Evolutionary conservation across 1,284 basidiomycete species (phyloP), one percentile per base, ranked within the genome.

Genomic region (Cerioporus squamosus): DNA sequence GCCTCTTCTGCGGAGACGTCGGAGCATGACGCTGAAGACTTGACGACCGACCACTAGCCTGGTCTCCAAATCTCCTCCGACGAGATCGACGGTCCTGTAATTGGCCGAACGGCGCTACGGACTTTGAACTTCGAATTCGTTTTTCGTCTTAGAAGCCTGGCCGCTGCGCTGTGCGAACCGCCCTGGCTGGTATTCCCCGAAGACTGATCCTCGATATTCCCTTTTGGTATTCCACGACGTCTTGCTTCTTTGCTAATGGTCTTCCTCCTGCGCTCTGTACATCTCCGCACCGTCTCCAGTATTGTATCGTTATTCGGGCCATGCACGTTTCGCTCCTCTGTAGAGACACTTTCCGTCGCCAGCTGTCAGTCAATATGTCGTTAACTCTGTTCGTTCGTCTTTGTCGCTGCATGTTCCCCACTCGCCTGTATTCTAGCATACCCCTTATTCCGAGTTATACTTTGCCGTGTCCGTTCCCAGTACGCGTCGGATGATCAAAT

Each of bases 391-490:
- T 47, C 20, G 33, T 22, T 18, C 15, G n/a, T n/a, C n/a, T n/a
- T 29, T 9, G 7, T 31, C 7, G 10, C 2, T 20, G 26, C n/a
- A n/a, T n/a, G n/a, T 33, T 8, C 2, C 10, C 23, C 48, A 24
- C 15, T 31, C 23, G 18, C 44, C 23, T 57, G 55, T 61, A 61
- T 54, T 48, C 31, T 54, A 61, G 38, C 31, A 53, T 33, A 56
- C 51, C 47, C 17, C 33, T 56, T 7, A 36, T 36, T 15, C 3
- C 33, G 14, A 36, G 33, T 36, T 36, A 36, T 36, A 36, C 33
- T 36, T 36, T 6, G 33, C 14, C 33, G 33, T 36, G 33, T 36
- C 14, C 33, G 33, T 36, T 36, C 33, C 33, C 33, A 36, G 33
- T 36, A 36, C 33, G 9, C 31, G 20, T 49, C 58, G 58, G 45